These are phyloP conservation scores for Oxalis stricta DNA, from an alignment of 441 rosid species.

Conservation along the genomic window DNA sequence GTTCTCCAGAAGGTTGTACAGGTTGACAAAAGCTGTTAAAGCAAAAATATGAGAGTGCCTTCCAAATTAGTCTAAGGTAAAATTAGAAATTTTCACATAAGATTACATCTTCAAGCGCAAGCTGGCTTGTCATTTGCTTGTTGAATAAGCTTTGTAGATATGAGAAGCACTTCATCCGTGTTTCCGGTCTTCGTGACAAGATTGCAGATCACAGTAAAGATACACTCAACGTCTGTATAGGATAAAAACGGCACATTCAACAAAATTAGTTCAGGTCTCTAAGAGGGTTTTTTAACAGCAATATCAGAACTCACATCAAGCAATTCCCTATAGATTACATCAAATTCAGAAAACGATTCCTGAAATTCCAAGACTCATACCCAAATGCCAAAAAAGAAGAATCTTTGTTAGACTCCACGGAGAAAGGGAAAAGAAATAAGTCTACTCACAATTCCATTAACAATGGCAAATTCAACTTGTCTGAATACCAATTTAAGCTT, in stretches of 20 bases:
- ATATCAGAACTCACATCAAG: not conserved
- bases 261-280: not conserved
- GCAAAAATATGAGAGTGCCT: conserved; percentile 10
- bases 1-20: conserved; percentile 71
- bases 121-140: conserved; percentile 85
- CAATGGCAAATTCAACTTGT: no score
- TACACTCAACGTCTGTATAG: conserved; percentile 76
- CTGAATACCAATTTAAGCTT: not conserved
- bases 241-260: not conserved
- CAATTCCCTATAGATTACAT: no score
- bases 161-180: conserved; percentile 46
- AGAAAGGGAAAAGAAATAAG: no score
- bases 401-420: no score
- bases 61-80: not conserved
- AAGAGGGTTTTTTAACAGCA: not conserved
- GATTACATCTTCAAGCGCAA: conserved; percentile 84
- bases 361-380: no score
- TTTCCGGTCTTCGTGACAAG: conserved; percentile 51
- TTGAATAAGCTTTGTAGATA: conserved; percentile 62
- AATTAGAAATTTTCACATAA: not conserved
- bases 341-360: no score
- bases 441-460: no score
- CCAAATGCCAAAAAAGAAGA: no score
- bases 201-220: conserved; percentile 89
- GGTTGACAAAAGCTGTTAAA: conserved; percentile 42